Percentiles rank a stretch among this genome's conserved stretches.
phyloP scores from a whole-genome alignment of 2,329 filamentous ascomycete species.

The Diaporthe sp. region DNA sequence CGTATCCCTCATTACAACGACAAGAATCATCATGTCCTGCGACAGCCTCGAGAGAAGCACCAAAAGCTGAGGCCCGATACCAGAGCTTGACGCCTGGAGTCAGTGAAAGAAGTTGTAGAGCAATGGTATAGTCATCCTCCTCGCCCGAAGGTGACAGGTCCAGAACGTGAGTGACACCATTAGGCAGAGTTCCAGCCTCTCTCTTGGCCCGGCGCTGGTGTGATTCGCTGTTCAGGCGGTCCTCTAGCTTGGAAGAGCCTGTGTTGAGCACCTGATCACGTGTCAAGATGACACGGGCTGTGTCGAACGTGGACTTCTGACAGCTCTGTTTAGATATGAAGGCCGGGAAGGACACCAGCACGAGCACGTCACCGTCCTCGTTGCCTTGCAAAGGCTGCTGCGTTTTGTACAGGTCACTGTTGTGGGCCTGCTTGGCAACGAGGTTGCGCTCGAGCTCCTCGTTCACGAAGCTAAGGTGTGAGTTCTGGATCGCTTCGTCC shows the following conservation, averaged over 20 bases:
- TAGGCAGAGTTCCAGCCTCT: slow-evolving; percentile 8
- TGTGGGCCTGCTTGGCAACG: slow-evolving; percentile 32
- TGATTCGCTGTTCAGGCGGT: slow-evolving; percentile 21
- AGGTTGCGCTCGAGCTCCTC: slow-evolving; percentile 19
- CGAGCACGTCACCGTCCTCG: background rate
- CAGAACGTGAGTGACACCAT: slow-evolving; percentile 35
- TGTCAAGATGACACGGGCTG: slow-evolving; percentile 27
- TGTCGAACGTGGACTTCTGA: slow-evolving; percentile 12
- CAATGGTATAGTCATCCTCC: slow-evolving; percentile 36
- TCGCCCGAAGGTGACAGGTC: slow-evolving; percentile 38
- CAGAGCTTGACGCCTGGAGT: slow-evolving; percentile 38
- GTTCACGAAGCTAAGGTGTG: background rate
- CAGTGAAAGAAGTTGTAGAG: slow-evolving; percentile 31
- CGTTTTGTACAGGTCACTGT: slow-evolving; percentile 33
- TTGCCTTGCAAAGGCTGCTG: slow-evolving; percentile 13
- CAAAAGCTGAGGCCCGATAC: slow-evolving; percentile 32
- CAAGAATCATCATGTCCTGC: slow-evolving; percentile 41
- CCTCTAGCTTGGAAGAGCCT: slow-evolving; percentile 26
- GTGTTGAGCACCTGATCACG: slow-evolving; percentile 31
- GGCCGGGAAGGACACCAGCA: slow-evolving; percentile 30
- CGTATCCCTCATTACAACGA: slow-evolving; percentile 13
- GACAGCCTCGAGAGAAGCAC: slow-evolving; percentile 19
- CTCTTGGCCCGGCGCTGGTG: slow-evolving; percentile 36
- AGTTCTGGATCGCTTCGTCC: background rate
- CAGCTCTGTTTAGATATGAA: slow-evolving; percentile 22